A percentile compares a stretch with the other conserved stretches of the same genome.
phyloP scores from a whole-genome alignment of 2,329 filamentous ascomycete species.

The Nemania sp. region DNA sequence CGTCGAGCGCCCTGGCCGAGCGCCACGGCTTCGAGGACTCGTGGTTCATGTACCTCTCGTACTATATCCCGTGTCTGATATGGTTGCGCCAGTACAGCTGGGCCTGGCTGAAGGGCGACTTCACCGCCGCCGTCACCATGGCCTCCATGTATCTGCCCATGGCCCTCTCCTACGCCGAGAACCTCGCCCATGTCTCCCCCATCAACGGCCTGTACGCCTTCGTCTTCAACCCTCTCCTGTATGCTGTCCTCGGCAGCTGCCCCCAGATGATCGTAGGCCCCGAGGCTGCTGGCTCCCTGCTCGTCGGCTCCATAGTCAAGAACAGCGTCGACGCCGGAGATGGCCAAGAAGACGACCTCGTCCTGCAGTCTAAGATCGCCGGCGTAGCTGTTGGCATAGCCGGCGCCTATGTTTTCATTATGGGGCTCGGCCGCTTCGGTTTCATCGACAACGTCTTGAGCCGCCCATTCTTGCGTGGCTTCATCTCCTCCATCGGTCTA shows the following conservation, averaged over 20 bases:
- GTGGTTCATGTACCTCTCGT: constrained; percentile 85
- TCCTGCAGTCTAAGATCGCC: constrained; percentile 82
- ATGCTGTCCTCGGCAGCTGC: constrained; percentile 90
- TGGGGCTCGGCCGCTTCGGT: constrained; percentile 85
- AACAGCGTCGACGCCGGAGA: constrained; percentile 77
- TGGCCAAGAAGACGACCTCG: constrained; percentile 71
- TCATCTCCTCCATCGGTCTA: constrained; percentile 96
- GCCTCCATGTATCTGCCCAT: constrained; percentile 99
- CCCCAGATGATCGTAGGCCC: constrained; percentile 95
- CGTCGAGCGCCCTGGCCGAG: constrained; percentile 77
- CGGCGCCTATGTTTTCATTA: constrained; percentile 87
- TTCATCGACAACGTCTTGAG: constrained; percentile 96
- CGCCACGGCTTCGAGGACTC: constrained; percentile 80
- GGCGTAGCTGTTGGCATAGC: constrained; percentile 90
- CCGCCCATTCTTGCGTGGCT: constrained; percentile 90
- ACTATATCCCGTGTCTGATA: constrained; percentile 91
- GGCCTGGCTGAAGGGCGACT: constrained; percentile 85
- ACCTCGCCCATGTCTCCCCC: constrained; percentile 90
- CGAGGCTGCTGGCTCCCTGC: constrained; percentile 90
- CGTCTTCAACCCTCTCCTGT: constrained; percentile 90
- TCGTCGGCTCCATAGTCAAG: constrained; percentile 89
- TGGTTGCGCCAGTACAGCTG: constrained; percentile 91
- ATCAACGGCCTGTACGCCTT: constrained; percentile 96
- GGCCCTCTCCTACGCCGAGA: constrained; percentile 91
- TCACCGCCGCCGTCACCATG: constrained; percentile 91